Evolutionary conservation across 192 early-diverging fungal species (phyloP).

Genomic region (Pecoramyces ruminantium): DNA sequence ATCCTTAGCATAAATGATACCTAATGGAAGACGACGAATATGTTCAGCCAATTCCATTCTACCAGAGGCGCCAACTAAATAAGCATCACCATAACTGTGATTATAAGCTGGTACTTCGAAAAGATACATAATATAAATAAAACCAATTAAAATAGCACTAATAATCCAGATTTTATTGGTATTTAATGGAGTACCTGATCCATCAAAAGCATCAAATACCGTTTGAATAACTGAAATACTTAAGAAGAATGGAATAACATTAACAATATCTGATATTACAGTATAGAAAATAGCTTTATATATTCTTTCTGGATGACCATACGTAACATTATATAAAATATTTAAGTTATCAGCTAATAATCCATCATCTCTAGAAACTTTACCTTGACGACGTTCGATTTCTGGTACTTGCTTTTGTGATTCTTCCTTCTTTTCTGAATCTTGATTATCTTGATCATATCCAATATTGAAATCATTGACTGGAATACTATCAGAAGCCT

Average conservation of each 20-base stretch:
- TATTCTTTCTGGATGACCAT: neutral
- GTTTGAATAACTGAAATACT: neutral
- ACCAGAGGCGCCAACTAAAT: neutral
- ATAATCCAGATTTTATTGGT: neutral
- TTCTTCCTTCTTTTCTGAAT: too few species aligned
- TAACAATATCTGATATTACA: neutral
- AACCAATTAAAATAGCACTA: neutral
- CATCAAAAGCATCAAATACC: neutral
- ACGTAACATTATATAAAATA: neutral
- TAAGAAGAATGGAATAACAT: neutral
- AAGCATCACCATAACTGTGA: neutral
- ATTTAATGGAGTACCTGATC: neutral
- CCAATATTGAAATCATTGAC: too few species aligned
- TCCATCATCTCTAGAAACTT: neutral
- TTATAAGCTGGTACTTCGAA: neutral
- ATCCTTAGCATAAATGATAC: neutral
- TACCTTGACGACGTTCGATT: neutral
- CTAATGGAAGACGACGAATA: neutral
- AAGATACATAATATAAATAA: neutral
- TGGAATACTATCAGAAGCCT: too few species aligned
- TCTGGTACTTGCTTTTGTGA: too few species aligned
- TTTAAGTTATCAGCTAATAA: neutral
- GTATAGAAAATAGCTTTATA: neutral
- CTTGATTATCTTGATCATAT: too few species aligned
- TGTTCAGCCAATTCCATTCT: neutral